Base-by-base conservation (phyloP, 2,329 filamentous ascomycete genomes). In the Apiospora arundinis region DNA sequence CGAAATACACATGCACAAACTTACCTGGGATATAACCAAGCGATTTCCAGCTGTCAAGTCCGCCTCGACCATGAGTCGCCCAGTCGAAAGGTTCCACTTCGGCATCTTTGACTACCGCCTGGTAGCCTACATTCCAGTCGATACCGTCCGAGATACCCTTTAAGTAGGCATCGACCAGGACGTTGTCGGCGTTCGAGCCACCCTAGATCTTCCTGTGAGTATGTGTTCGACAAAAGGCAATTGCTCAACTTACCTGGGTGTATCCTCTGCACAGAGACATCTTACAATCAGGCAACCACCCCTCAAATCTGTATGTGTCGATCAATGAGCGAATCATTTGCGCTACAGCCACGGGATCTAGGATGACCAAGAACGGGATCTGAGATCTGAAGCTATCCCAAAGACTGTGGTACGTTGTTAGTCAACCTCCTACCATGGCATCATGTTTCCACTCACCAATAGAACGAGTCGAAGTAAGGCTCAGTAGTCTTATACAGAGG, bases 241-340 rank as follows among this genome's bases (percentile, higher is more conserved):
- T n/a, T 46, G 42, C 7, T 6, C 14, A 9, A 44, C 18, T 66
- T 73, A 82, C 82, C 76, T 94, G 92, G 0, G 91, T 93, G 76
- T 88, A 92, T 0, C 92, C 92, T 77, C 92, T 92, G 78, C 89
- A 92, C 1, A 94, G 84, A n/a, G 87, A 90, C 92, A 94, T 94
- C 46, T 92, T 88, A 74, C 92, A 94, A 77, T 95, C 92, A 0
- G 92, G 92, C 6, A 95, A 82, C 83, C 90, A 93, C 0, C 92
- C 92, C 74, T 91, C 86, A 75, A 92, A 86, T 42, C 85, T 85
- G 75, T 94, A 95, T 0, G 89, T 93, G 72, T 94, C 92, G 23
- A 95, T 88, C 44, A 95, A 82, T 70, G 90, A 92, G 28, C 91
- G 86, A 14, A 94, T 85, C 88, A 94, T 93, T 70, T 88, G 82